Conservation (phyloP, 371 early-diverging fungal species). For the Zopfochytrium polystomum region DNA sequence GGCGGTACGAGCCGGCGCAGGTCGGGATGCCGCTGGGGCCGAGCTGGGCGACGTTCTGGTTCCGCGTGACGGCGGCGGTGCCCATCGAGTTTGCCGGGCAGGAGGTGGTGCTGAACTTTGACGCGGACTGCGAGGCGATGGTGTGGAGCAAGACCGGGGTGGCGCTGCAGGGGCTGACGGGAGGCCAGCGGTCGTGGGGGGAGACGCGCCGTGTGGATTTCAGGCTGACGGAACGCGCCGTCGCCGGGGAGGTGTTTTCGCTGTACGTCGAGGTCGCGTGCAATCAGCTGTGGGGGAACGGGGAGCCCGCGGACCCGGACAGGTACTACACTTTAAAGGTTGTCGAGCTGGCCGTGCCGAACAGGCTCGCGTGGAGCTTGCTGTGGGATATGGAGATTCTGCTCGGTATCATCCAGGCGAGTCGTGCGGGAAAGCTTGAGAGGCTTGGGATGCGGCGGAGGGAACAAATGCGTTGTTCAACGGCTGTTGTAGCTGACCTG, state of each 20-base stretch:
- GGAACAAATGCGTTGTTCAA: no score
- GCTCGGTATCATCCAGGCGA: slow-evolving; percentile 63
- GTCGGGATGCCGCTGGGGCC: slow-evolving; percentile 78
- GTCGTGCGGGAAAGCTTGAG: no score
- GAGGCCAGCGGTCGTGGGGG: slow-evolving; percentile 46
- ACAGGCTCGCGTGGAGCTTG: slow-evolving; percentile 62
- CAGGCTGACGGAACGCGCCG: slow-evolving; percentile 60
- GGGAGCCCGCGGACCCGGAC: slow-evolving; percentile 77
- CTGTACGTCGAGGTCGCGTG: slow-evolving; percentile 88
- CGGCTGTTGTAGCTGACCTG: no score
- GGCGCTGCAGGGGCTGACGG: slow-evolving; percentile 87
- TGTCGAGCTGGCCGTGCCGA: slow-evolving; percentile 69
- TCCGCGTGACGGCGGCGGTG: slow-evolving; percentile 45
- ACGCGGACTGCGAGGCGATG: slow-evolving; percentile 82
- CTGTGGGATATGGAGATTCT: slow-evolving; percentile 74
- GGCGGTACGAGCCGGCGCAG: slow-evolving; percentile 59
- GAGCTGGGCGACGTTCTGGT: slow-evolving; percentile 89
- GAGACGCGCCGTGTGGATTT: slow-evolving; percentile 72
- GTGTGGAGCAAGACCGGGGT: slow-evolving; percentile 78
- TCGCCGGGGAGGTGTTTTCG: slow-evolving; percentile 51
- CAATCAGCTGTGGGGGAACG: slow-evolving; percentile 90
- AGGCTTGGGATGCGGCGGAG: no score
- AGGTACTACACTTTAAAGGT: slow-evolving; percentile 37
- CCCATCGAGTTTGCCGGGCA: slow-evolving; percentile 65
- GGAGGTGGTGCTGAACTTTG: slow-evolving; percentile 72